These are phyloP conservation scores for Penicillium sp. DNA, from an alignment of 2,329 filamentous ascomycete species.

Conservation along the genomic window DNA sequence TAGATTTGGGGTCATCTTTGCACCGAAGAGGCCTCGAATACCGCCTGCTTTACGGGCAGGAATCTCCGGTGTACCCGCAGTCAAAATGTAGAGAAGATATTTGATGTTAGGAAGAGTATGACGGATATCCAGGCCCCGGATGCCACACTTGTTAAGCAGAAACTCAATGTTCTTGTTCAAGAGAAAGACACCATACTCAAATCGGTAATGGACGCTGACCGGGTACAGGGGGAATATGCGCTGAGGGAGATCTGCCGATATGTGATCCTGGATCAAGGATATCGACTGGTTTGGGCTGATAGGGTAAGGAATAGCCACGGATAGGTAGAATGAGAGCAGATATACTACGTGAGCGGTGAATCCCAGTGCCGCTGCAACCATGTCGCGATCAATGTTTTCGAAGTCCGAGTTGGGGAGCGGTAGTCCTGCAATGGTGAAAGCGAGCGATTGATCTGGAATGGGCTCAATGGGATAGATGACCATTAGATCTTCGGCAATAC, in stretches of 20 bases:
- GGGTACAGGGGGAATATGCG: constrained; percentile 80
- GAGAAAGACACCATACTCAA: constrained; percentile 95
- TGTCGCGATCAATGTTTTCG: constrained; percentile 66
- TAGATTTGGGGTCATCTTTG: constrained; percentile 37
- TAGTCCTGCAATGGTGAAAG: constrained; percentile 80
- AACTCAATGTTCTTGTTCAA: constrained; percentile 93
- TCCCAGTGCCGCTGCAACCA: constrained; percentile 77
- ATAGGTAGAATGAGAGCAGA: constrained; percentile 79
- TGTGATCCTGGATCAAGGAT: constrained; percentile 73
- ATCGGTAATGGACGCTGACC: constrained; percentile 76
- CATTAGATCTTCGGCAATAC: constrained; percentile 81
- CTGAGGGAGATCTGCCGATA: constrained; percentile 56
- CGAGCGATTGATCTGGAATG: constrained; percentile 62
- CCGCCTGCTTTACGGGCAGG: constrained; percentile 58
- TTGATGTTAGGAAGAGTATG: constrained; percentile 93
- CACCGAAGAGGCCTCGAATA: constrained; percentile 48
- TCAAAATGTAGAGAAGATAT: constrained; percentile 86
- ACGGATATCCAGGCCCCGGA: constrained; percentile 83
- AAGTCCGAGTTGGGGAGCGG: constrained; percentile 78
- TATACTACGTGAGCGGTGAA: constrained; percentile 74
- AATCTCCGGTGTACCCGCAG: constrained; percentile 69
- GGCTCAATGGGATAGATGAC: constrained; percentile 80
- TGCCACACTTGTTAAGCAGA: constrained; percentile 63
- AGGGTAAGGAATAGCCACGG: constrained; percentile 76
- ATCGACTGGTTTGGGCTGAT: constrained; percentile 71